Conservation (phyloP, 495 filamentous ascomycete species). For the Apodospora peruviana region DNA sequence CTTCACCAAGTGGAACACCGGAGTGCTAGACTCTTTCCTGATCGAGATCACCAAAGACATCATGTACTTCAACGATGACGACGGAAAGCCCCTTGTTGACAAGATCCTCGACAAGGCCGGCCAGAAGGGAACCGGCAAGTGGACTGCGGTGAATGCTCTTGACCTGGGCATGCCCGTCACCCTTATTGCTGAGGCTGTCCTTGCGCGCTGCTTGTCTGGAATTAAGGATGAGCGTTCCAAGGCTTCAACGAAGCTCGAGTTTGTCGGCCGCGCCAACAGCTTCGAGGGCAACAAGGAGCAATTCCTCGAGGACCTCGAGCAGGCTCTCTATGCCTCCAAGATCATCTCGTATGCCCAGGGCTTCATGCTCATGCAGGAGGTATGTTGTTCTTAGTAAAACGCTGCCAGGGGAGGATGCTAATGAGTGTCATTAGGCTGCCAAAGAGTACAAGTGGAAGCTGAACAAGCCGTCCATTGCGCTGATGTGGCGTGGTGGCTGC, state of each 20-base stretch:
- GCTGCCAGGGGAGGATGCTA: too few species aligned
- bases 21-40: constrained; percentile 97
- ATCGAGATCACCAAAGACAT: constrained; percentile 99
- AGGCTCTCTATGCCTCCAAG: constrained; percentile 98
- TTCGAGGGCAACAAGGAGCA: constrained; percentile 87
- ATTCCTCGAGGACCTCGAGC: constrained; percentile 94
- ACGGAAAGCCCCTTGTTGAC: constrained; percentile 84
- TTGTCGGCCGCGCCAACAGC: constrained; percentile 63
- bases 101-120: constrained; percentile 98
- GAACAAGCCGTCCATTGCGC: constrained; percentile 98
- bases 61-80: constrained; percentile 93
- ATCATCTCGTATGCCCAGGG: constrained; percentile 99
- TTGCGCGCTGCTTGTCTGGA: constrained; percentile 87
- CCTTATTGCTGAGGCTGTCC: constrained; percentile 93
- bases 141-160: constrained; percentile 98
- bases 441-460: constrained; percentile 97
- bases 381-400: too few species aligned
- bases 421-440: constrained; percentile 57
- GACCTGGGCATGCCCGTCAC: constrained; percentile 99
- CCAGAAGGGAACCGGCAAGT: constrained; percentile 99
- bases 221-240: constrained; percentile 89
- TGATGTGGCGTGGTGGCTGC: constrained; percentile 99
- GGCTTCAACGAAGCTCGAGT: constrained; percentile 70
- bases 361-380: constrained; percentile 99
- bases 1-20: constrained; percentile 94